phyloP scores from a whole-genome alignment of 805 yeast genomes.

The Saccharomycopsis guyanensis region DNA sequence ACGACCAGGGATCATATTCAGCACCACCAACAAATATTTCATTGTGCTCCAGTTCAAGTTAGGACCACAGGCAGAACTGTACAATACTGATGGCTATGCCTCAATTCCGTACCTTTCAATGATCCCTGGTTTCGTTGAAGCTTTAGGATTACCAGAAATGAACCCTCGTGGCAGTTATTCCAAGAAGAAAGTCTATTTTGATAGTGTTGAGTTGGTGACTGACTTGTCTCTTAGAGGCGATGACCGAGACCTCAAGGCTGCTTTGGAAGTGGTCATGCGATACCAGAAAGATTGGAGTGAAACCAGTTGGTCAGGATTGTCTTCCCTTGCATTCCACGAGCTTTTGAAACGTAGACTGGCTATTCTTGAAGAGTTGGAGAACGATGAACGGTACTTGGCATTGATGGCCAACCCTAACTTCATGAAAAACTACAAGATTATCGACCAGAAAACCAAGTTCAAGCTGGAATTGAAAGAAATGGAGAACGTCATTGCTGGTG shows the following conservation, averaged over 20 bases:
- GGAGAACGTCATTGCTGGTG: constrained; percentile 66
- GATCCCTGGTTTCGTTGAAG: constrained; percentile 25
- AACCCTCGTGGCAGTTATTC: constrained; percentile 22
- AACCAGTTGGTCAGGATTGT: constrained; percentile 32
- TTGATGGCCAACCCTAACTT: constrained; percentile 37
- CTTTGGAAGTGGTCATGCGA: constrained; percentile 31
- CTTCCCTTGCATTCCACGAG: constrained; percentile 31
- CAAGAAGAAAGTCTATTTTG: constrained; percentile 16
- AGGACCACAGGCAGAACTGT: constrained; percentile 29
- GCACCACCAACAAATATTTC: constrained; percentile 31
- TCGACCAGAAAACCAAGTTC: constrained; percentile 39
- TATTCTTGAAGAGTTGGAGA: constrained; percentile 28
- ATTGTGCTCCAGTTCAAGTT: constrained; percentile 40
- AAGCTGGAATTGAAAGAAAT: constrained; percentile 45
- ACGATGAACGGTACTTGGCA: constrained; percentile 19
- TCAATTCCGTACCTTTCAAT: constrained; percentile 28
- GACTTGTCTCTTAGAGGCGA: constrained; percentile 26
- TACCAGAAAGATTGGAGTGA: constrained; percentile 39
- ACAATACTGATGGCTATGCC: constrained; percentile 17
- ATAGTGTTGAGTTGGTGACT: constrained; percentile 33
- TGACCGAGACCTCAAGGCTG: constrained; percentile 31
- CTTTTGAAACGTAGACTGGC: constrained; percentile 32
- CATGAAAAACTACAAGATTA: constrained; percentile 35
- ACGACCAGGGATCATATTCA: constrained; percentile 49
- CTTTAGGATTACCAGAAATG: constrained; percentile 9